Percentiles rank a stretch among this genome's conserved stretches.
Conservation (phyloP, 202 grass and related monocot species). For the Dendrocalamus latiflorus region DNA sequence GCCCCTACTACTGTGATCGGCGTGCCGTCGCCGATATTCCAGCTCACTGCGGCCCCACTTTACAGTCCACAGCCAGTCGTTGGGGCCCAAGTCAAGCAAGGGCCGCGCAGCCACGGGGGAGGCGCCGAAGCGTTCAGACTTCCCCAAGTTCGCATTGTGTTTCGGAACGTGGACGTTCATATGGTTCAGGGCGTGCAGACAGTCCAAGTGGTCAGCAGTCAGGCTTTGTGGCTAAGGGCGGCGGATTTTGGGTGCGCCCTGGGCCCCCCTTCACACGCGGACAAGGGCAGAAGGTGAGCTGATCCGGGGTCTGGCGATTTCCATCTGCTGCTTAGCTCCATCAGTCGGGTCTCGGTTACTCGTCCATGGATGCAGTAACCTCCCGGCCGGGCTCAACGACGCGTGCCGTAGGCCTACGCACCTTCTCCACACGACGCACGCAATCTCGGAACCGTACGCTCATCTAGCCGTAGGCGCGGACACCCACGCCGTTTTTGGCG, state of each 20-base stretch:
- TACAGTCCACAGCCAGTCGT: not conserved
- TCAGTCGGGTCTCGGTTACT: not conserved
- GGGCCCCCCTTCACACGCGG: not conserved
- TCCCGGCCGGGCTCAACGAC: not conserved
- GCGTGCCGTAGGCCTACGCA: not conserved
- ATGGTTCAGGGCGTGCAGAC: not conserved
- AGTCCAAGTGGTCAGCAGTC: not conserved
- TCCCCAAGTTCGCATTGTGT: not conserved
- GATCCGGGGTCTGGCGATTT: not conserved
- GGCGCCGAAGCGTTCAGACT: not conserved
- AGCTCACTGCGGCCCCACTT: not conserved
- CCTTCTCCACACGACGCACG: not conserved
- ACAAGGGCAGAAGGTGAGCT: not conserved
- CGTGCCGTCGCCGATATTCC: not conserved
- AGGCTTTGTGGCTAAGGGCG: not conserved
- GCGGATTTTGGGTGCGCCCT: not conserved
- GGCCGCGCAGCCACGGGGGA: not conserved
- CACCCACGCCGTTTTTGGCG: not conserved
- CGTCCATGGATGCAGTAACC: not conserved
- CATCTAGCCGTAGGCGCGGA: not conserved
- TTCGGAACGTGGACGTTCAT: not conserved
- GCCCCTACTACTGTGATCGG: not conserved
- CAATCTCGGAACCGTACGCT: not conserved
- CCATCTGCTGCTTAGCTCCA: not conserved
- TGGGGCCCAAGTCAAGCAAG: not conserved